Evolutionary conservation across 805 yeast genomes (phyloP).

Genomic region (Candida ulmi): DNA sequence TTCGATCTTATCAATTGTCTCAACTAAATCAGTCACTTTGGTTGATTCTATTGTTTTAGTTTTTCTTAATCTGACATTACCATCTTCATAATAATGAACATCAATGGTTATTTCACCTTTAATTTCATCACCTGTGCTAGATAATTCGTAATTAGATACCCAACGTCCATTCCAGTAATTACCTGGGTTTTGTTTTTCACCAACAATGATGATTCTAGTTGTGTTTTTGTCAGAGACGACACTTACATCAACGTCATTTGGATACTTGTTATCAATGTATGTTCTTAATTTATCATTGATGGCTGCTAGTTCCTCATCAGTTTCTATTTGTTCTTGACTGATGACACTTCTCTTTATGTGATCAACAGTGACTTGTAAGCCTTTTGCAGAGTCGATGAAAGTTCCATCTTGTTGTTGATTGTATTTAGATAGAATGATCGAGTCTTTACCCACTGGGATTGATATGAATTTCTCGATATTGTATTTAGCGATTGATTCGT

Average conservation of each 20-base stretch:
- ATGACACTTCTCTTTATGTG: slow-evolving; percentile 41
- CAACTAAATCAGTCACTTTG: slow-evolving; percentile 26
- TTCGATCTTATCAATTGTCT: slow-evolving; percentile 52
- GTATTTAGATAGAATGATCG: slow-evolving; percentile 41
- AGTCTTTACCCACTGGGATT: slow-evolving; percentile 25
- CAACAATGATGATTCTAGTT: slow-evolving; percentile 50
- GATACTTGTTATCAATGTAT: slow-evolving; percentile 65
- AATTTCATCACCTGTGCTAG: slow-evolving; percentile 27
- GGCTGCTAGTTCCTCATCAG: slow-evolving; percentile 13
- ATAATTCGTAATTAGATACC: slow-evolving; percentile 58
- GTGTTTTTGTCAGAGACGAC: slow-evolving; percentile 32
- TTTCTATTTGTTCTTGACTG: slow-evolving; percentile 42
- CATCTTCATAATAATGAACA: slow-evolving; percentile 93
- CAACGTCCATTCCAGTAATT: slow-evolving; percentile 91
- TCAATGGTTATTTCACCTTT: slow-evolving; percentile 58
- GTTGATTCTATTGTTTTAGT: slow-evolving; percentile 25
- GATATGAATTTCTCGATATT: slow-evolving; percentile 33
- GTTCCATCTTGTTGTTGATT: slow-evolving; percentile 42
- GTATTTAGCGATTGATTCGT: slow-evolving; percentile 33
- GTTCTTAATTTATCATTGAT: slow-evolving; percentile 16
- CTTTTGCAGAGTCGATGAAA: slow-evolving; percentile 46
- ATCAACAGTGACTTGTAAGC: slow-evolving; percentile 53
- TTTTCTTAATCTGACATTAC: slow-evolving; percentile 77
- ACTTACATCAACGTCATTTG: slow-evolving; percentile 44
- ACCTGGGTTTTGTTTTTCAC: slow-evolving; percentile 63